Base-by-base conservation (phyloP, 768 basidiomycete species). In the Russula sp. region DNA sequence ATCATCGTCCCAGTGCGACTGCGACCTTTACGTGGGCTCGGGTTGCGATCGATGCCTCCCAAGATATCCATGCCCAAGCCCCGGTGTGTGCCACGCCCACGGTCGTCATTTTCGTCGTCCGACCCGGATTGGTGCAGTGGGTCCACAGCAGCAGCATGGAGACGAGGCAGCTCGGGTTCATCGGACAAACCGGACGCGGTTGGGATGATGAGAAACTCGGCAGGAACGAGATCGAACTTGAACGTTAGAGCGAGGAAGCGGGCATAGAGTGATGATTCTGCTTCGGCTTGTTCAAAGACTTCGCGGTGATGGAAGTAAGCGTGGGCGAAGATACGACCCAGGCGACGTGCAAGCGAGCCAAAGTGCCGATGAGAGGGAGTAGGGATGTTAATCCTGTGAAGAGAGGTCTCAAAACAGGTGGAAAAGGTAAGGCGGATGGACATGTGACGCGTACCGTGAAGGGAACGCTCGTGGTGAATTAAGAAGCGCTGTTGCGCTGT, bases 261-360 rank as follows among this genome's bases (percentile, higher is more conserved):
- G 40, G 89, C 88, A 72, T 96, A 95, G 3, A 97, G 79, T 0
- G 90, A 90, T 8, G 89, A 92, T 75, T 97, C 94, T 7, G 86
- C 91, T 76, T 95, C 93, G 34, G 89, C 89, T 72, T 92, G 89
- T 69, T 92, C 89, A 73, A 96, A 96, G 0, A 85, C 85, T 72
- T 94, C 94, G 67, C 92, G 88, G 75, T 96, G 94, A 73, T 94
- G 92, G 77, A 89, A 95, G 79, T 94, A 98, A 2, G 94, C 94
- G 75, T 99, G 96, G 0, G 92, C 92, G 72, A 99, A 98, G 67
- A 98, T 94, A 42, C 96, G 86, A 1, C 94, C 94, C 1, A 98
- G 85, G 16, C 96, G 86, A 0, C 96, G 85, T 22, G 92, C 92
- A 26, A 96, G 86, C 18, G 91, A 92, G 55, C 88, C 82, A 74